Conservation (phyloP, 2,329 filamentous ascomycete species). For the Thielaviopsis musarum region DNA sequence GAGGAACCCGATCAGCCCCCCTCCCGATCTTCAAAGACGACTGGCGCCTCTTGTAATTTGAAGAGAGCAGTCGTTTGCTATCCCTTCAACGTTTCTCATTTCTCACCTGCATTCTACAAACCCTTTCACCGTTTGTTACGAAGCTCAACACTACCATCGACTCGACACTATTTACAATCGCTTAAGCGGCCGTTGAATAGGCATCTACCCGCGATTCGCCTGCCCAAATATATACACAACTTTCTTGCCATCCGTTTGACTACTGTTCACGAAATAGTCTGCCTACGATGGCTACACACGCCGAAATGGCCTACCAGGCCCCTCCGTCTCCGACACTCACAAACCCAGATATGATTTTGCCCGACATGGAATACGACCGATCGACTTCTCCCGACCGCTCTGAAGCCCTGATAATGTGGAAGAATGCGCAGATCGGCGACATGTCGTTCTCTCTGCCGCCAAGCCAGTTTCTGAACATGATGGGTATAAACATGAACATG, state of each 20-base stretch:
- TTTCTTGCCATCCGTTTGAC: neutral
- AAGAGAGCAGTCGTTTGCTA: neutral
- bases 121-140: neutral
- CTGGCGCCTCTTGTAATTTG: neutral
- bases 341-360: constrained; percentile 89
- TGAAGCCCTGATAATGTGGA: constrained; percentile 37
- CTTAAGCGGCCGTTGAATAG: neutral
- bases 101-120: neutral
- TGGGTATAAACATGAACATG: constrained; percentile 12
- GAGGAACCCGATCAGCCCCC: neutral
- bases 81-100: neutral
- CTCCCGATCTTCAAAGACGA: neutral
- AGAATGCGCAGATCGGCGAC: constrained; percentile 24
- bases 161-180: neutral
- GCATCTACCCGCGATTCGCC: neutral
- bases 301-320: constrained; percentile 24
- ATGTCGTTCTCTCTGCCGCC: constrained; percentile 19
- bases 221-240: neutral
- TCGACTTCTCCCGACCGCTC: constrained; percentile 33
- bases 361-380: constrained; percentile 46
- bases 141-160: too few species aligned
- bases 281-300: constrained; percentile 15
- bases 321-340: constrained; percentile 74
- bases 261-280: neutral
- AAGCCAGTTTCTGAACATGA: constrained; percentile 17